A percentile compares a stretch with the other conserved stretches of the same genome.
These are phyloP conservation scores for Echeveria elegans DNA, from an alignment of 164 flowering plant species.

Conservation along the genomic window DNA sequence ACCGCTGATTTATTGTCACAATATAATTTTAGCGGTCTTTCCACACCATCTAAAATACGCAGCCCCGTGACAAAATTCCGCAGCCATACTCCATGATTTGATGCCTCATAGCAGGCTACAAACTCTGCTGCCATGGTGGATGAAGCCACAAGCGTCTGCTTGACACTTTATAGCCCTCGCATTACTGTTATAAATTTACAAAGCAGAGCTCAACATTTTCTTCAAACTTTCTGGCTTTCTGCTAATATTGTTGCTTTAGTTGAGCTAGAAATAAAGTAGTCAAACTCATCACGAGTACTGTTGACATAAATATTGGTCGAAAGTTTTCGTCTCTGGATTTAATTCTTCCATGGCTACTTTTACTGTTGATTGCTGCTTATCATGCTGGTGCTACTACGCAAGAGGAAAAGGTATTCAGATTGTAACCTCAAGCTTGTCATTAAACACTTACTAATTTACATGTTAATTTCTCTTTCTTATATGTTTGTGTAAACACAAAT, in stretches of 20 bases:
- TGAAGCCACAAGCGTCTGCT: no score
- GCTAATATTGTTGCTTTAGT: no score
- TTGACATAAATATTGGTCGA: slow-evolving; percentile 11
- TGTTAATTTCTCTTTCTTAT: no score
- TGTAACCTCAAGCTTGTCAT: not conserved
- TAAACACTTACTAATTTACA: slow-evolving; percentile 1
- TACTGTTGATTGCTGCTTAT: slow-evolving; percentile 8
- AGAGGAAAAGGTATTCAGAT: slow-evolving; percentile 12
- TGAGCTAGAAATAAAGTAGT: not conserved
- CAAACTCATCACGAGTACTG: not conserved
- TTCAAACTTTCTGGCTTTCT: no score
- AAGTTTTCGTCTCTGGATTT: not conserved
- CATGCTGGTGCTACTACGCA: slow-evolving; percentile 10
- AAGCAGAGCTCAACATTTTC: no score
- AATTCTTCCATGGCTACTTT: slow-evolving; percentile 11
- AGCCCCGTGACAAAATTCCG: no score
- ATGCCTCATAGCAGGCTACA: no score
- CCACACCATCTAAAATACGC: no score
- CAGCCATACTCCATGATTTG: no score
- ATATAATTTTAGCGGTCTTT: no score
- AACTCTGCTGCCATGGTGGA: no score
- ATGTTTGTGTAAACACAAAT: not conserved
- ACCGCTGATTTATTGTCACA: no score
- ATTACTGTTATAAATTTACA: slow-evolving; percentile 8
- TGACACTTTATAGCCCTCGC: slow-evolving; percentile 17